phyloP scores from a whole-genome alignment of 352 stramenopile species.

The Phytophthora capsici region DNA sequence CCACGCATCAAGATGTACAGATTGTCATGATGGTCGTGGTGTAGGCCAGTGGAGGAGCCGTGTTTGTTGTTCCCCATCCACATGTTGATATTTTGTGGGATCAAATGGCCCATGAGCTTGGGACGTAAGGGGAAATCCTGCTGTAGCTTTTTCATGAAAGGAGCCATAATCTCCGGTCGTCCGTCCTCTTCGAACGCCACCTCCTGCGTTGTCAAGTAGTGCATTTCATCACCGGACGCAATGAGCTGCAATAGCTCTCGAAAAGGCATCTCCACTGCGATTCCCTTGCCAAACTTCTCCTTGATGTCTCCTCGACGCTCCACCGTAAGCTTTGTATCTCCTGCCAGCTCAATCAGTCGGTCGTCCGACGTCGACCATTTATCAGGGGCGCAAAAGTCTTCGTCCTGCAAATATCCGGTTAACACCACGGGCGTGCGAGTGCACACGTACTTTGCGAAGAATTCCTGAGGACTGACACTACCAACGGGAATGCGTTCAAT shows the following conservation, averaged over 20 bases:
- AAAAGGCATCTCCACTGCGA: slow-evolving; percentile 88
- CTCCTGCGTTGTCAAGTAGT: slow-evolving; percentile 93
- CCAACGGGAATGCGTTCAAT: slow-evolving; percentile 63
- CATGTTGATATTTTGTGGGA: slow-evolving; percentile 96
- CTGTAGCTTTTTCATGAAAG: slow-evolving; percentile 80
- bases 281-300: slow-evolving; percentile 89
- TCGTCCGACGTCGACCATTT: slow-evolving; percentile 77
- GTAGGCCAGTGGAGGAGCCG: slow-evolving; percentile 91
- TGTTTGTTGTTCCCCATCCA: slow-evolving; percentile 95
- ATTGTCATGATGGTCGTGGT: slow-evolving; percentile 99
- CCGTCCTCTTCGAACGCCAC: slow-evolving; percentile 80
- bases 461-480: slow-evolving; percentile 66
- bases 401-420: slow-evolving; percentile 63
- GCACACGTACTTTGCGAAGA: slow-evolving; percentile 82
- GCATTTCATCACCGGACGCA: slow-evolving; percentile 67
- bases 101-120: slow-evolving; percentile 85
- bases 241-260: slow-evolving; percentile 77
- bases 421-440: slow-evolving; percentile 86
- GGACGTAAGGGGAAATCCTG: slow-evolving; percentile 88
- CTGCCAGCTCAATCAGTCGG: slow-evolving; percentile 67
- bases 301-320: slow-evolving; percentile 68
- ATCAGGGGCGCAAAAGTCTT: slow-evolving; percentile 47
- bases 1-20: slow-evolving; percentile 96
- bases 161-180: slow-evolving; percentile 83
- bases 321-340: slow-evolving; percentile 75